These are phyloP conservation scores for Thelephora terrestris DNA, from an alignment of 1,284 basidiomycete genomes.

Conservation along the genomic window DNA sequence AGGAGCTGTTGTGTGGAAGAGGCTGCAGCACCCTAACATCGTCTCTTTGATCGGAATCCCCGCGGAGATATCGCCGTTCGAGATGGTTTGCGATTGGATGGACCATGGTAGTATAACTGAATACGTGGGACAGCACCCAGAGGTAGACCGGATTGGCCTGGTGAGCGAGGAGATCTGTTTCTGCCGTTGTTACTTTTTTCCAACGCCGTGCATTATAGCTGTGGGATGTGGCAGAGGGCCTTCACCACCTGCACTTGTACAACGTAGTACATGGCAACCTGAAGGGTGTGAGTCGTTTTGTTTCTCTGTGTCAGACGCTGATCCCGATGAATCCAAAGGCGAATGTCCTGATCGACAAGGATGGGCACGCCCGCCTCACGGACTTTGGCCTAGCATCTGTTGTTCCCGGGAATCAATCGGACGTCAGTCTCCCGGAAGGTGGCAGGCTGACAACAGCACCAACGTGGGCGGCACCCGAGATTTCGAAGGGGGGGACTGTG, in stretches of 20 bases:
- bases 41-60: too few relatives aligned
- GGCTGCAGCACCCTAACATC: too few relatives aligned
- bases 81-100: not conserved
- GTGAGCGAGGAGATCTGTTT: not conserved
- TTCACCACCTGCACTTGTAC: not conserved
- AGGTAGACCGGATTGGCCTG: not conserved
- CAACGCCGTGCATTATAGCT: not conserved
- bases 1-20: not conserved
- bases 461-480: not conserved
- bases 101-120: not conserved
- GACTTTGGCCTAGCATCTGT: not conserved
- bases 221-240: not conserved
- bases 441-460: not conserved
- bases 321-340: not conserved
- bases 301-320: not conserved
- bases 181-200: not conserved
- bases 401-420: not conserved
- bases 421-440: not conserved
- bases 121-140: not conserved
- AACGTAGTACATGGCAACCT: too few relatives aligned
- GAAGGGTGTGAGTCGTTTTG: not conserved
- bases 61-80: not conserved
- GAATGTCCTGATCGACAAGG: too few relatives aligned
- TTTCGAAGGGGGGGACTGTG: too few relatives aligned
- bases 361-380: too few relatives aligned